A percentile compares a stretch with the other conserved stretches of the same genome.
These are phyloP conservation scores for Tetraselmis chui DNA, from an alignment of 139 green algal genomes.

Conservation along the genomic window DNA sequence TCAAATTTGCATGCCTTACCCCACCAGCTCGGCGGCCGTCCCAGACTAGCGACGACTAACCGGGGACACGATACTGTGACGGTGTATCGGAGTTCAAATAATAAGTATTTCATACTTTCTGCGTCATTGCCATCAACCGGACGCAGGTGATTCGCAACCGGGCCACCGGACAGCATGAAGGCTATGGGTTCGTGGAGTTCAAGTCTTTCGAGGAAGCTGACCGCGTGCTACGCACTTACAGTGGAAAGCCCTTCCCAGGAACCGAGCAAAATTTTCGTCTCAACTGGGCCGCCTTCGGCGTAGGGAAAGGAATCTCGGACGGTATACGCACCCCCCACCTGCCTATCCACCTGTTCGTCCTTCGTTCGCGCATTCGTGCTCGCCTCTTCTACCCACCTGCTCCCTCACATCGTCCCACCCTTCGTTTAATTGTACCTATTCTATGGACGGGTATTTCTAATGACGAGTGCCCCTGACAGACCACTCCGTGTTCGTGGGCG, in stretches of 20 bases:
- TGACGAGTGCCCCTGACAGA: slow-evolving; percentile 30
- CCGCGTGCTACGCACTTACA: slow-evolving; percentile 51
- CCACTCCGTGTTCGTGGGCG: slow-evolving; percentile 85
- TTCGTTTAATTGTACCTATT: not conserved
- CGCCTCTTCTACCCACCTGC: not conserved
- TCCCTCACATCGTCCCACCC: not conserved
- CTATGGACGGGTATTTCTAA: not conserved
- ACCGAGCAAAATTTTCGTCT: slow-evolving; percentile 65
- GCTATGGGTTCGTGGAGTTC: slow-evolving; percentile 82
- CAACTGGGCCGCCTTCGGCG: slow-evolving; percentile 77
- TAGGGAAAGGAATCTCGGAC: slow-evolving; percentile 38
- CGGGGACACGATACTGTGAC: too few relatives aligned
- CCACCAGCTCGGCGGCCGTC: too few relatives aligned
- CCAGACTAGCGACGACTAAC: too few relatives aligned
- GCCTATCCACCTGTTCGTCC: not conserved
- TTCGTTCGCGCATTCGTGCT: not conserved
- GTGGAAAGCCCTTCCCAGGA: slow-evolving; percentile 56
- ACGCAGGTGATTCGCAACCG: slow-evolving; percentile 74
- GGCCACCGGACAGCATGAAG: slow-evolving; percentile 50
- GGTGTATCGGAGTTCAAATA: too few relatives aligned
- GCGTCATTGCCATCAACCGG: too few relatives aligned
- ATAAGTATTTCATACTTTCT: too few relatives aligned
- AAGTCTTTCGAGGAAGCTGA: slow-evolving; percentile 47
- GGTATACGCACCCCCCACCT: slow-evolving; percentile 20
- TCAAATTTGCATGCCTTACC: too few relatives aligned